These are phyloP conservation scores for Fagus crenata DNA, from an alignment of 306 rosid species.

Conservation along the genomic window DNA sequence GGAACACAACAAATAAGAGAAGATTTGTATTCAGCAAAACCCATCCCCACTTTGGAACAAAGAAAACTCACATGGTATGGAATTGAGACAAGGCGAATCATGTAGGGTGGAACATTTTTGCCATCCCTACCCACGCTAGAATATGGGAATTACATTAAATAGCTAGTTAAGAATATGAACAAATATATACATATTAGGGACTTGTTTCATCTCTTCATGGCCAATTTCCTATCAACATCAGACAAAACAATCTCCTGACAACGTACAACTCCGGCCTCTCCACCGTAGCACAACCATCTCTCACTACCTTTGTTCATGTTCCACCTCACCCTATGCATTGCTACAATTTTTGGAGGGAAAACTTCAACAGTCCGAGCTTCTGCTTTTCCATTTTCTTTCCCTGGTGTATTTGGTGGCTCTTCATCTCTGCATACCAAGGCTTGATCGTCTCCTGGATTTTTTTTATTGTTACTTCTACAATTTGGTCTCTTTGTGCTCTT, in stretches of 20 bases:
- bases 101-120: too few relatives aligned
- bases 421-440: conserved; percentile 35
- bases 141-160: background rate
- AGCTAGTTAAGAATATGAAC: conserved; percentile 2
- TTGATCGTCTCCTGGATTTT: conserved; percentile 32
- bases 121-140: too few relatives aligned
- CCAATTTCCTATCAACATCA: conserved; percentile 49
- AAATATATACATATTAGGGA: conserved; percentile 17
- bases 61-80: too few relatives aligned
- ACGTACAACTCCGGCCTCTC: conserved; percentile 81
- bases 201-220: conserved; percentile 46
- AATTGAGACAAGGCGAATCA: too few relatives aligned
- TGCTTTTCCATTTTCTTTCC: conserved; percentile 27
- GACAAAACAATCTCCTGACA: conserved; percentile 72
- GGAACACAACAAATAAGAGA: too few relatives aligned
- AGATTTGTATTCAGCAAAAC: too few relatives aligned
- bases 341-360: conserved; percentile 65
- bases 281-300: conserved; percentile 88
- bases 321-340: conserved; percentile 87
- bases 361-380: conserved; percentile 38
- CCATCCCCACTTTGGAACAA: too few relatives aligned
- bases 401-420: conserved; percentile 20
- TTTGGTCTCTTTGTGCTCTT: conserved; percentile 40
- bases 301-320: conserved; percentile 91
- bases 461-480: conserved; percentile 31